Conservation (phyloP, 2,329 filamentous ascomycete genomes). For the Pseudogymnoascus sp. region DNA sequence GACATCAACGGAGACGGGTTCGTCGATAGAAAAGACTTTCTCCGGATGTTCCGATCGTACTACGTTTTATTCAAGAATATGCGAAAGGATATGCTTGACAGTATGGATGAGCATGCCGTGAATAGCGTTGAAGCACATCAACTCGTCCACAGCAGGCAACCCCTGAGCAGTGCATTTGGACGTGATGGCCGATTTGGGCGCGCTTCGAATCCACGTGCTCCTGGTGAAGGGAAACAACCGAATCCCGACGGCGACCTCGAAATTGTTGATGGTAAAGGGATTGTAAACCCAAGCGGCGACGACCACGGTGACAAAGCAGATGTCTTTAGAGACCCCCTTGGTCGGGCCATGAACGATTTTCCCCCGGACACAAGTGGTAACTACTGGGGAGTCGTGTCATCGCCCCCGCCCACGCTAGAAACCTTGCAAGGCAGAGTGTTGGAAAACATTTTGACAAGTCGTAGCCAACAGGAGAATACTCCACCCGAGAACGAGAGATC, state of each 20-base stretch:
- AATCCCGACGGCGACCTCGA: slow-evolving; percentile 55
- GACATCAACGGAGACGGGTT: slow-evolving; percentile 84
- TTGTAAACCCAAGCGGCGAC: slow-evolving; percentile 49
- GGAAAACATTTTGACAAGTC: not conserved
- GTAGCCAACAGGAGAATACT: not conserved
- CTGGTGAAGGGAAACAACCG: slow-evolving; percentile 55
- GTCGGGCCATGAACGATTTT: not conserved
- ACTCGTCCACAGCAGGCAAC: slow-evolving; percentile 64
- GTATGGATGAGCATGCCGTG: slow-evolving; percentile 68
- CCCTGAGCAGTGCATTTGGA: slow-evolving; percentile 65
- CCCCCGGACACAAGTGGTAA: not conserved
- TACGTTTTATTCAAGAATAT: slow-evolving; percentile 86
- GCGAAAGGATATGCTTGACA: slow-evolving; percentile 72
- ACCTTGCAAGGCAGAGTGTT: not conserved
- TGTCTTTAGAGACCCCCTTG: not conserved
- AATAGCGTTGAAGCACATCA: slow-evolving; percentile 68
- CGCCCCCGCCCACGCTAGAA: not conserved
- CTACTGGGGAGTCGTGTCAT: slow-evolving; percentile 5
- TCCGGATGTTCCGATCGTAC: slow-evolving; percentile 86
- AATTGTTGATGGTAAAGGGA: slow-evolving; percentile 50
- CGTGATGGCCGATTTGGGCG: slow-evolving; percentile 60
- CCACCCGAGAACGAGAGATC: not conserved
- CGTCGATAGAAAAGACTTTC: slow-evolving; percentile 75
- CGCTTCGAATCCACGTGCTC: slow-evolving; percentile 48
- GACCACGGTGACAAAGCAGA: slow-evolving; percentile 33